Base-by-base conservation (phyloP, 371 early-diverging fungal species). In the Mucor racemosus region DNA sequence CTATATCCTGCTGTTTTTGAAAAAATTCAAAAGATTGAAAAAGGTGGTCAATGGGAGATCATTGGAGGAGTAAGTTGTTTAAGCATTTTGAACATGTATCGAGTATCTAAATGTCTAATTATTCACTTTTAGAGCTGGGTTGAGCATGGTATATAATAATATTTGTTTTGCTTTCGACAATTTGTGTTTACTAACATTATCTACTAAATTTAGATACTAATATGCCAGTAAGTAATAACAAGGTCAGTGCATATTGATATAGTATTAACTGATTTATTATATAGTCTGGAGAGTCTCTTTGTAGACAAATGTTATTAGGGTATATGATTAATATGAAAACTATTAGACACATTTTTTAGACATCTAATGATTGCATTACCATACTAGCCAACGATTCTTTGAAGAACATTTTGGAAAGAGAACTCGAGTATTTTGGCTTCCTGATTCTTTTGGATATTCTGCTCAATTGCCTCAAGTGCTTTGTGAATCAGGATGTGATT, bases 401-500 rank as follows among this genome's bases (percentile, higher is more conserved):
- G 88, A 95, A 64, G 80, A 92, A 66, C 80, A 92, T 64, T 97
- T 99, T 87, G 95, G 93, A 15, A 81, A 87, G 42, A 79, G 91
- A 40, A 87, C 89, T 68, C 81, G 83, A 26, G 89, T 97, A 8
- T 98, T 97, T 65, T 98, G 98, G 98, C 86, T 99, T 38, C 99
- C 99, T 4, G 98, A 96, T 75, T 93, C 94, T 1, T 94, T 95
- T 81, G 95, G 87, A 3, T 89, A 88, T 67, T 86, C 86, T 66
- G 81, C 82, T 41, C 76, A 75, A 58, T 83, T 99, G 34, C 99
- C 99, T 11, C 99, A 99, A 83, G 92, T 99, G 26, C 84, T 96
- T 41, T 80, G 85, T 39, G 83, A 82, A 56, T 79, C 95, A 1
- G 97, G 92, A 10, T 85, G 94, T 56, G 81, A 95, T 73, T 99